phyloP scores from a whole-genome alignment of 805 yeast species.

The Hanseniaspora valbyensis region DNA sequence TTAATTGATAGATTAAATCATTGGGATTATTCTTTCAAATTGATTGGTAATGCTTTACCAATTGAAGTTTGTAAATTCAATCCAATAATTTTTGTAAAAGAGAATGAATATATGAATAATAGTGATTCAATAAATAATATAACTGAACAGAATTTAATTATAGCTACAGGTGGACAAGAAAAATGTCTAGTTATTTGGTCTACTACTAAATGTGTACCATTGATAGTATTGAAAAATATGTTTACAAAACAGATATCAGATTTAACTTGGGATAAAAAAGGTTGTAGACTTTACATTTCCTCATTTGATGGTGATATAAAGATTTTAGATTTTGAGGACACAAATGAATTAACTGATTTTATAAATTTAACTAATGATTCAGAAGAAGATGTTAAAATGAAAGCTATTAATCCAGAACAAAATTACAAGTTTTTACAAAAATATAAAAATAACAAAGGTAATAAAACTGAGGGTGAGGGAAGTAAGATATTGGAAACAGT shows the following conservation, averaged over 20 bases:
- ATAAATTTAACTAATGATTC: constrained; percentile 2
- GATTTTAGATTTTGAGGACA: constrained; percentile 1
- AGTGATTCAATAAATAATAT: neutral
- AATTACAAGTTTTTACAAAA: constrained; percentile 9
- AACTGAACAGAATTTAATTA: constrained; percentile 1
- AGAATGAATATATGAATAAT: constrained; percentile 12
- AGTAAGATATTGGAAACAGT: constrained; percentile 24
- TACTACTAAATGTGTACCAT: constrained; percentile 39
- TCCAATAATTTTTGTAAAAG: constrained; percentile 48
- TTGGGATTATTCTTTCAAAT: constrained; percentile 65
- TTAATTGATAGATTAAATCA: constrained; percentile 64
- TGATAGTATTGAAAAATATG: constrained; percentile 66
- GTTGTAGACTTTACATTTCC: constrained; percentile 1
- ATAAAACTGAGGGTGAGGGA: neutral
- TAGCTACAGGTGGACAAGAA: constrained; percentile 17
- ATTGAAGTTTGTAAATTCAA: constrained; percentile 71
- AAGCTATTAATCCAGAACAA: constrained; percentile 3
- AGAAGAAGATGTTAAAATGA: neutral
- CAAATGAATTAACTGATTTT: constrained; percentile 1
- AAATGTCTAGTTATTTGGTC: constrained; percentile 38
- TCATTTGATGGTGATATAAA: constrained; percentile 13
- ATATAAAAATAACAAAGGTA: neutral
- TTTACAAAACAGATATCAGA: constrained; percentile 23
- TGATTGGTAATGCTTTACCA: constrained; percentile 77
- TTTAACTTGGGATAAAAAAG: constrained; percentile 5